These are phyloP conservation scores for Spergularia azorica DNA, from an alignment of 179 eudicot species.

Conservation along the genomic window DNA sequence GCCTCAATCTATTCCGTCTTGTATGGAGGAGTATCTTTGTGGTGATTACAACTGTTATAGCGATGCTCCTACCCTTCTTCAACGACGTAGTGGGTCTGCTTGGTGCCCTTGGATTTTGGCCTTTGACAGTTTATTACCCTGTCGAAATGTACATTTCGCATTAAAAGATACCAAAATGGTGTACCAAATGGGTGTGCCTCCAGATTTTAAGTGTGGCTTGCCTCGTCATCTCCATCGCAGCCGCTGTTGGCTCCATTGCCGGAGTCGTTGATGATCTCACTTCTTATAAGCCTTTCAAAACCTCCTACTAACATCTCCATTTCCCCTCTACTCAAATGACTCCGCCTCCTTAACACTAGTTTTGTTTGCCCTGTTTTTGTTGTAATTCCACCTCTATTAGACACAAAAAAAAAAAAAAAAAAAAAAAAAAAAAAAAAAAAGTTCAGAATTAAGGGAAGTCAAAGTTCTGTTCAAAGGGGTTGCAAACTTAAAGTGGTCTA, in stretches of 20 bases:
- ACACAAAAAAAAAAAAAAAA: too few species aligned
- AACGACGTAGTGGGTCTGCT: slow-evolving; percentile 44
- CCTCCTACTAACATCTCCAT: slow-evolving; percentile 25
- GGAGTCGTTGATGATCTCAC: slow-evolving; percentile 36
- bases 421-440: too few species aligned
- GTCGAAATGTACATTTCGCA: slow-evolving; percentile 42
- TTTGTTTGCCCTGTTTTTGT: too few species aligned
- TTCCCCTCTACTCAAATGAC: too few species aligned
- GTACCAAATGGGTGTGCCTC: slow-evolving; percentile 38
- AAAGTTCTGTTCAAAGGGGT: too few species aligned
- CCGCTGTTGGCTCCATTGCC: slow-evolving; percentile 42
- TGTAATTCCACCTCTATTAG: too few species aligned
- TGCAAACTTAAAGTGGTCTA: too few species aligned
- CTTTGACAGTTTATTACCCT: slow-evolving; percentile 47
- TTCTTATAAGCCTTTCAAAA: slow-evolving; percentile 39
- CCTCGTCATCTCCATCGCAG: slow-evolving; percentile 34
- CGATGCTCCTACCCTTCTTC: slow-evolving; percentile 49
- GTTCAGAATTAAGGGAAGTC: too few species aligned
- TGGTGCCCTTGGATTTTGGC: slow-evolving; percentile 52
- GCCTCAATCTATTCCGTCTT: slow-evolving; percentile 37
- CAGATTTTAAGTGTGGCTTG: slow-evolving; percentile 43
- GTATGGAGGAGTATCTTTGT: slow-evolving; percentile 44
- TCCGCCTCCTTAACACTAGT: too few species aligned
- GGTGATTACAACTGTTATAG: slow-evolving; percentile 37
- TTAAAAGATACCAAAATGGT: slow-evolving; percentile 40